Percentiles rank a stretch among this genome's conserved stretches.
Conservation (phyloP, 306 rosid species). For the Sphenostylis stenocarpa region DNA sequence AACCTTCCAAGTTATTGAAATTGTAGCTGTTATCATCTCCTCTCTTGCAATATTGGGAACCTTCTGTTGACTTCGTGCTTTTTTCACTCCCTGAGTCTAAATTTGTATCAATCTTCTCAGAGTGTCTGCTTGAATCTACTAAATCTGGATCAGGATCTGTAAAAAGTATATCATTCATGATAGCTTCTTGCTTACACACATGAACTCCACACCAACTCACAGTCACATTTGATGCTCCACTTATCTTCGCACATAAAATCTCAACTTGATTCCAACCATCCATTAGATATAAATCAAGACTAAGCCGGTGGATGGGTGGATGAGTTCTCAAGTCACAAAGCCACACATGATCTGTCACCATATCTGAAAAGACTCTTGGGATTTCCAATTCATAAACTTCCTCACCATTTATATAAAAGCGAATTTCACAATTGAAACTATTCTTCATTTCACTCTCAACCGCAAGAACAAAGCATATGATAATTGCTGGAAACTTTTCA, state of each 20-base stretch:
- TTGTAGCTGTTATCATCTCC: neutral
- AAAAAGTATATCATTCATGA: constrained; percentile 17
- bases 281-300: constrained; percentile 16
- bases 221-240: constrained; percentile 25
- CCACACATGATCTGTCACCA: constrained; percentile 35
- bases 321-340: constrained; percentile 28
- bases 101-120: neutral
- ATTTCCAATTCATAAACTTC: constrained; percentile 34
- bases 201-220: constrained; percentile 39
- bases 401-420: constrained; percentile 26
- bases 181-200: constrained; percentile 9
- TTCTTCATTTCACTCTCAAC: constrained; percentile 18
- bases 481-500: constrained; percentile 22
- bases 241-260: constrained; percentile 25
- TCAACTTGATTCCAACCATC: constrained; percentile 37
- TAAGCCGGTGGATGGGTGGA: neutral
- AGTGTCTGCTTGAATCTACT: too few species aligned
- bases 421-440: constrained; percentile 12
- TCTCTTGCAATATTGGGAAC: neutral
- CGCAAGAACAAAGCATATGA: constrained; percentile 24
- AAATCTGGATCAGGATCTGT: constrained; percentile 30
- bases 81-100: constrained; percentile 3
- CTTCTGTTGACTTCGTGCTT: neutral
- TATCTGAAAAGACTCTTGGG: neutral
- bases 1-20: neutral